Percentiles rank a stretch among this genome's conserved stretches.
These are phyloP conservation scores for Aureobasidium uvarum DNA, from an alignment of 2,329 filamentous ascomycete species.

Conservation along the genomic window DNA sequence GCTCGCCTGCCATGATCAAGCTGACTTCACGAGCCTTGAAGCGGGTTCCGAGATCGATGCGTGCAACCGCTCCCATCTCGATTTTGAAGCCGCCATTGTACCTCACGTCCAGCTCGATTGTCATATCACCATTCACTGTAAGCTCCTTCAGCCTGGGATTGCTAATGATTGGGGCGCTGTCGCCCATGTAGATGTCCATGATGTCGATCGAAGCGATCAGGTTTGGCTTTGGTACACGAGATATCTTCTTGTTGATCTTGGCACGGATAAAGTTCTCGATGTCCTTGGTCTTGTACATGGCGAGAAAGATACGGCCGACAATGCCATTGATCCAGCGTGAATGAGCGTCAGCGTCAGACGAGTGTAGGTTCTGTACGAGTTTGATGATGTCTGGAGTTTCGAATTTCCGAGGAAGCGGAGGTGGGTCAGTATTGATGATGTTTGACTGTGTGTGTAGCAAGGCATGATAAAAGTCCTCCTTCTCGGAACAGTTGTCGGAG, in stretches of 20 bases:
- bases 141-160: slow-evolving; percentile 86
- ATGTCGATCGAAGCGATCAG: slow-evolving; percentile 86
- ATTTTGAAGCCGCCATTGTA: slow-evolving; percentile 88
- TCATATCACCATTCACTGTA: slow-evolving; percentile 86
- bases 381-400: slow-evolving; percentile 84
- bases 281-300: slow-evolving; percentile 78
- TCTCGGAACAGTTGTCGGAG: slow-evolving; percentile 91
- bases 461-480: slow-evolving; percentile 98
- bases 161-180: slow-evolving; percentile 81
- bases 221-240: slow-evolving; percentile 84
- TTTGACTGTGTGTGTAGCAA: slow-evolving; percentile 81
- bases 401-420: slow-evolving; percentile 71
- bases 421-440: slow-evolving; percentile 56
- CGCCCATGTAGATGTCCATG: slow-evolving; percentile 78
- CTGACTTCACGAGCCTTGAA: slow-evolving; percentile 92
- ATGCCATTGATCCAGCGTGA: slow-evolving; percentile 93
- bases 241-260: slow-evolving; percentile 95
- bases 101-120: slow-evolving; percentile 79
- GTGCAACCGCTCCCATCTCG: slow-evolving; percentile 87
- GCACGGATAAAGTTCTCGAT: slow-evolving; percentile 74
- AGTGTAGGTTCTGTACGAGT: slow-evolving; percentile 85
- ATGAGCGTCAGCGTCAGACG: slow-evolving; percentile 85
- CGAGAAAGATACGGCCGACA: slow-evolving; percentile 82
- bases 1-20: slow-evolving; percentile 77
- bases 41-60: slow-evolving; percentile 81